Percentiles rank a stretch among this genome's conserved stretches.
These are phyloP conservation scores for Amylostereum areolatum DNA, from an alignment of 1,284 basidiomycete genomes.

Conservation along the genomic window DNA sequence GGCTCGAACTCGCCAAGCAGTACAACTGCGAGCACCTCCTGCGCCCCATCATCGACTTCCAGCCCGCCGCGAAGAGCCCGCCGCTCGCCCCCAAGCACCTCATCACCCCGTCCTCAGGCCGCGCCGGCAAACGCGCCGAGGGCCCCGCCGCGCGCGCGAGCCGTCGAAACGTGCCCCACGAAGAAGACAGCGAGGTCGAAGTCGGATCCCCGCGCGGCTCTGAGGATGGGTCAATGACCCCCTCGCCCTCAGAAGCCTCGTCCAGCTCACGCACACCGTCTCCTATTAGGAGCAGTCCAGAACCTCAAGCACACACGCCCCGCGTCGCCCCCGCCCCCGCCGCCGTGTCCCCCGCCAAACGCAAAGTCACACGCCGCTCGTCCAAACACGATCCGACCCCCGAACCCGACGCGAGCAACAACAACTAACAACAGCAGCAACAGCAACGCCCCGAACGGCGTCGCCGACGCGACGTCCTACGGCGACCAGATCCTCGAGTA, in stretches of 20 bases:
- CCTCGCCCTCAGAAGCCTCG: conserved; percentile 79
- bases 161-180: conserved; percentile 38
- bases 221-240: conserved; percentile 81
- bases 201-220: conserved; percentile 59
- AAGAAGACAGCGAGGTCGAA: conserved; percentile 53
- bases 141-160: conserved; percentile 46
- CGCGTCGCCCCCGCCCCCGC: conserved; percentile 20
- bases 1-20: conserved; percentile 82
- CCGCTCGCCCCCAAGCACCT: conserved; percentile 96
- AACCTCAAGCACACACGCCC: conserved; percentile 34
- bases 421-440: not conserved
- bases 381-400: too few species aligned
- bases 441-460: conserved; percentile 25
- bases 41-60: conserved; percentile 94
- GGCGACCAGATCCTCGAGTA: conserved; percentile 97
- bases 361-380: not conserved
- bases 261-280: conserved; percentile 88
- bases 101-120: conserved; percentile 57
- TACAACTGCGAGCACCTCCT: conserved; percentile 89
- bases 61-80: conserved; percentile 87
- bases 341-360: not conserved
- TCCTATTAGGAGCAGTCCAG: conserved; percentile 59
- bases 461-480: conserved; percentile 56
- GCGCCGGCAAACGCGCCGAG: conserved; percentile 34
- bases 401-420: not conserved